Evolutionary conservation across 2,329 filamentous ascomycete species (phyloP).

Genomic region (Colletotrichum orchidophilum): DNA sequence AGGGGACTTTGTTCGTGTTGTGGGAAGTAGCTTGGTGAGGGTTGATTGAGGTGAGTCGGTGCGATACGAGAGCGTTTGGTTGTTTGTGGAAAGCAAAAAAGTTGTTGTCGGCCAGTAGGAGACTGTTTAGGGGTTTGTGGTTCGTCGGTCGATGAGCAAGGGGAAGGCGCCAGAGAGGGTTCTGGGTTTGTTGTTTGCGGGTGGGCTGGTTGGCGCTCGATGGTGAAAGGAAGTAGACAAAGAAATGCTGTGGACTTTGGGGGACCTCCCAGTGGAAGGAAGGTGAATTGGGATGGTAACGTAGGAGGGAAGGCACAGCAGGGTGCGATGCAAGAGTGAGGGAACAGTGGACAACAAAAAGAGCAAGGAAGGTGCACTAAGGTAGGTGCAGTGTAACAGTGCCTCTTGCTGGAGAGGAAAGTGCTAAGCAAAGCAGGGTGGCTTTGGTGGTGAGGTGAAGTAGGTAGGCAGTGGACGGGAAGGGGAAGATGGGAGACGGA

Average conservation of each 20-base stretch:
- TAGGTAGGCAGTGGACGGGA: neutral
- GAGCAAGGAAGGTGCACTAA: neutral
- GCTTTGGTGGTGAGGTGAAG: neutral
- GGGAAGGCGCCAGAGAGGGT: neutral
- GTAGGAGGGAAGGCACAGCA: neutral
- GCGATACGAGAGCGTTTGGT: neutral
- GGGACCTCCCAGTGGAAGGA: neutral
- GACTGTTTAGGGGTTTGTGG: neutral
- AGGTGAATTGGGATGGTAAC: neutral
- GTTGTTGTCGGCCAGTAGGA: neutral
- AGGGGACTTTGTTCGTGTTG: neutral
- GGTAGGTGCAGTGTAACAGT: neutral
- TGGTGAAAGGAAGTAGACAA: constrained; percentile 8
- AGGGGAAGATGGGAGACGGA: no score
- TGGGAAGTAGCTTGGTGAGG: neutral
- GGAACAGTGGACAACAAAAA: neutral
- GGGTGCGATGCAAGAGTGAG: neutral
- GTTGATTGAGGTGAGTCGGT: neutral
- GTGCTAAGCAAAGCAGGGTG: neutral
- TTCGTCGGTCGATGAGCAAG: constrained; percentile 7
- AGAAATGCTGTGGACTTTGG: constrained; percentile 1
- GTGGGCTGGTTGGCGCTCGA: constrained; percentile 9
- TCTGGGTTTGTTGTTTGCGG: constrained; percentile 18
- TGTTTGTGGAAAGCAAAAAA: constrained; percentile 5
- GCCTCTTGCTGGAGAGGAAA: neutral